A percentile compares a stretch with the other conserved stretches of the same genome.
phyloP scores from a whole-genome alignment of 768 basidiomycete genomes.

The Naematelia encephala region DNA sequence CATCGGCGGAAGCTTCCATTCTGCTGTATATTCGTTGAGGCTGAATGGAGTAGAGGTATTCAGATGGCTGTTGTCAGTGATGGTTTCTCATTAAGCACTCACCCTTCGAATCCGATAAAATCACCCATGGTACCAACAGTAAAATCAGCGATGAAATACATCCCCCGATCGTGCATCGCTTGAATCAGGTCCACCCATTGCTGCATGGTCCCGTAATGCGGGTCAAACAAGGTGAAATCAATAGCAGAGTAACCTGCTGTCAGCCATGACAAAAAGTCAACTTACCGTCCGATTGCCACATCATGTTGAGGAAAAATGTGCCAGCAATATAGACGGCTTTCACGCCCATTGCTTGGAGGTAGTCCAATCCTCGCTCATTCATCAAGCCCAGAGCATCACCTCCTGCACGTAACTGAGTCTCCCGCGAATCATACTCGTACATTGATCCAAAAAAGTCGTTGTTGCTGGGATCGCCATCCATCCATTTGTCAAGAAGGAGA shows the following conservation, averaged over 20 bases:
- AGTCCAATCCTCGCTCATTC: constrained; percentile 65
- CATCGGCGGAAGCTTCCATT: constrained; percentile 72
- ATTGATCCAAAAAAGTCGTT: constrained; percentile 80
- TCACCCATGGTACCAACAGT: constrained; percentile 91
- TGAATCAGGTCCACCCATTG: constrained; percentile 78
- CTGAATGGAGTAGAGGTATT: constrained; percentile 78
- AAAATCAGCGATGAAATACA: constrained; percentile 92
- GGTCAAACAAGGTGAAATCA: constrained; percentile 84
- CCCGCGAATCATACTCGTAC: constrained; percentile 79
- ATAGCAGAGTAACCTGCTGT: constrained; percentile 80
- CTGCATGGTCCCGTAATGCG: constrained; percentile 80
- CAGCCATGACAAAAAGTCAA: constrained; percentile 32
- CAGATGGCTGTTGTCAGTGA: constrained; percentile 57
- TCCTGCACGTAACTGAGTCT: constrained; percentile 83
- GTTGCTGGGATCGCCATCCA: constrained; percentile 85
- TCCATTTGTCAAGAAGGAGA: constrained; percentile 79
- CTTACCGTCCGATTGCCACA: constrained; percentile 95
- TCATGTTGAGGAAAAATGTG: constrained; percentile 88
- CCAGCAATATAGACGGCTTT: constrained; percentile 84
- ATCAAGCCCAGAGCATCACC: constrained; percentile 80
- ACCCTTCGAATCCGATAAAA: constrained; percentile 81
- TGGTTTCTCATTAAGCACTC: constrained; percentile 30
- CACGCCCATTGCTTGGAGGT: constrained; percentile 84
- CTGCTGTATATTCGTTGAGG: constrained; percentile 66
- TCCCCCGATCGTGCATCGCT: constrained; percentile 70